A percentile compares a stretch with the other conserved stretches of the same genome.
Evolutionary conservation across 768 basidiomycete genomes (phyloP).

Genomic region (Kwoniella botswanensis): DNA sequence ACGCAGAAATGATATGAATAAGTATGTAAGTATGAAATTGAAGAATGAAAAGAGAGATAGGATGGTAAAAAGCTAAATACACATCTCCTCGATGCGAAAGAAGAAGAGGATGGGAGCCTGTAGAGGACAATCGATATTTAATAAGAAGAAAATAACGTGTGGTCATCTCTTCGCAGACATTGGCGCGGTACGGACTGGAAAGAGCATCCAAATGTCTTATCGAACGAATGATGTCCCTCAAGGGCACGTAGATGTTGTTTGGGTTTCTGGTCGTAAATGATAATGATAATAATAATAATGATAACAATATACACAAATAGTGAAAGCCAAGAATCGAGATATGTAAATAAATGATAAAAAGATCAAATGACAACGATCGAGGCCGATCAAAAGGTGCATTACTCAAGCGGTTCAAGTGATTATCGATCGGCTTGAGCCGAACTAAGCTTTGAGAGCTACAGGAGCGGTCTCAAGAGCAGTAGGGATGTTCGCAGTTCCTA

Average conservation of each 20-base stretch:
- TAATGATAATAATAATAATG: neutral
- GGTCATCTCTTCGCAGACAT: too few species aligned
- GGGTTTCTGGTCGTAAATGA: neutral
- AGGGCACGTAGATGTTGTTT: neutral
- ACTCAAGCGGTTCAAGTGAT: neutral
- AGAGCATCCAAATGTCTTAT: too few species aligned
- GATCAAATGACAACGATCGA: neutral
- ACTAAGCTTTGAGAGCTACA: conserved; percentile 47
- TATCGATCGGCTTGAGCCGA: neutral
- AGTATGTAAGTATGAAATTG: too few species aligned
- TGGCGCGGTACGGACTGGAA: too few species aligned
- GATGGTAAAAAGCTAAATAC: too few species aligned
- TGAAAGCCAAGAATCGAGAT: neutral
- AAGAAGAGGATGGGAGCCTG: too few species aligned
- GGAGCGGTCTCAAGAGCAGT: conserved; percentile 29
- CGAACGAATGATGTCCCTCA: neutral
- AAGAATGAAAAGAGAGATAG: too few species aligned
- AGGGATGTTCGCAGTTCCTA: conserved; percentile 24
- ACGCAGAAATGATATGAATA: too few species aligned
- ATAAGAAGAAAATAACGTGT: too few species aligned
- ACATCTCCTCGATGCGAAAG: too few species aligned
- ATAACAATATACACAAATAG: neutral
- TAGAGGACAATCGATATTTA: too few species aligned
- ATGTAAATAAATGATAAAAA: neutral
- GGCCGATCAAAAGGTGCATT: neutral